These are phyloP conservation scores for Blastosporella zonata DNA, from an alignment of 1,284 basidiomycete species.

Conservation along the genomic window DNA sequence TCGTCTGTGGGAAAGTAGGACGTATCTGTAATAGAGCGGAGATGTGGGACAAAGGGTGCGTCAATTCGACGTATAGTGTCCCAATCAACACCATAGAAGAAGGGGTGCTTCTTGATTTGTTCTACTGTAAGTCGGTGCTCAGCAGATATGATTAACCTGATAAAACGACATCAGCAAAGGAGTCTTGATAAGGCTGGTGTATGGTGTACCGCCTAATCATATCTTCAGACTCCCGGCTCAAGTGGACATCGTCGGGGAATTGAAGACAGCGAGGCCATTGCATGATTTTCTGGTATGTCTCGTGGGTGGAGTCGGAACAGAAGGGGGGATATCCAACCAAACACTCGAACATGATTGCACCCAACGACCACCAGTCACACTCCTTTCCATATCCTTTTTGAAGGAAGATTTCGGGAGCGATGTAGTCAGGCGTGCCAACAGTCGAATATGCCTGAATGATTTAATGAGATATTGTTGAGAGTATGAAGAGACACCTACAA, in stretches of 20 bases:
- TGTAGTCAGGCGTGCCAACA: constrained; percentile 99
- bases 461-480: background rate
- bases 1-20: constrained; percentile 98
- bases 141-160: constrained; percentile 79
- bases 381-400: constrained; percentile 97
- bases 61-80: constrained; percentile 84
- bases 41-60: constrained; percentile 91
- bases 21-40: constrained; percentile 91
- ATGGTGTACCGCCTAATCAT: constrained; percentile 68
- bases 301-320: constrained; percentile 97
- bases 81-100: constrained; percentile 99
- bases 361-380: constrained; percentile 97
- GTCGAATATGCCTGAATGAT: constrained; percentile 88
- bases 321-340: constrained; percentile 97
- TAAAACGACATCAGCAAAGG: constrained; percentile 8
- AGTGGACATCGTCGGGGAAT: constrained; percentile 96
- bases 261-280: constrained; percentile 87
- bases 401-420: constrained; percentile 97
- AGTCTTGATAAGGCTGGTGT: background rate
- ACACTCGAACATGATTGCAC: constrained; percentile 99
- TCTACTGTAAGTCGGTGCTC: constrained; percentile 82
- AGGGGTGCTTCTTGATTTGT: constrained; percentile 91
- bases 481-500: constrained; percentile 47
- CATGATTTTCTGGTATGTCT: constrained; percentile 98
- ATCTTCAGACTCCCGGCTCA: constrained; percentile 92